These are phyloP conservation scores for Lunasporangiospora selenospora DNA, from an alignment of 192 early-diverging fungal species.

Conservation along the genomic window DNA sequence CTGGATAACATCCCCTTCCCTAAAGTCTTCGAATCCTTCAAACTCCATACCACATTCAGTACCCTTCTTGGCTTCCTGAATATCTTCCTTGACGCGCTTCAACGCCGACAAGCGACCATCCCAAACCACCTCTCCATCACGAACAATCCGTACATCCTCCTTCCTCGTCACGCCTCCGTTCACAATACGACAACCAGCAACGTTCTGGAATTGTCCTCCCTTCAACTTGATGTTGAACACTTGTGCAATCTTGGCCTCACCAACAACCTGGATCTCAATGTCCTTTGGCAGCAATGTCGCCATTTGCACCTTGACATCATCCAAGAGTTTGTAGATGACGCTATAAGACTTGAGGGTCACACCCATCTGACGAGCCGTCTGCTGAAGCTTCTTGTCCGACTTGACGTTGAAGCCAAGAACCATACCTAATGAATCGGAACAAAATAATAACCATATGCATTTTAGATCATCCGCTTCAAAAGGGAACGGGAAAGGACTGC, in stretches of 20 bases:
- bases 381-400: conserved; percentile 73
- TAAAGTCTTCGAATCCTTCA: conserved; percentile 79
- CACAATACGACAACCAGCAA: conserved; percentile 87
- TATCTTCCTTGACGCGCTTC: conserved; percentile 90
- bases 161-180: conserved; percentile 74
- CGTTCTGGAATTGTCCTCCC: conserved; percentile 67
- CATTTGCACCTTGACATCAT: conserved; percentile 84
- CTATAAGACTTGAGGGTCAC: conserved; percentile 77
- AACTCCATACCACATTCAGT: conserved; percentile 95
- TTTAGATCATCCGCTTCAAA: conserved; percentile 7
- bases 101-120: conserved; percentile 80
- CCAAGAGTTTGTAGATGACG: conserved; percentile 94
- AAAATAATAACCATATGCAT: not conserved
- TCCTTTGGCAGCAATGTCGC: conserved; percentile 80
- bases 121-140: conserved; percentile 73
- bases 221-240: conserved; percentile 87
- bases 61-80: conserved; percentile 90
- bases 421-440: conserved; percentile 46
- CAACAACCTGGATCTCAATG: conserved; percentile 75
- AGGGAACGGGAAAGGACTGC: too few relatives aligned
- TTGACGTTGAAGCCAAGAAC: conserved; percentile 93
- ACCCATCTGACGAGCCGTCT: conserved; percentile 61
- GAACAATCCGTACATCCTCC: conserved; percentile 68
- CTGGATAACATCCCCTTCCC: conserved; percentile 86
- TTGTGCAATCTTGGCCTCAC: conserved; percentile 88